These are phyloP conservation scores for Populus pruinosa DNA, from an alignment of 345 rosid genomes.

Conservation along the genomic window DNA sequence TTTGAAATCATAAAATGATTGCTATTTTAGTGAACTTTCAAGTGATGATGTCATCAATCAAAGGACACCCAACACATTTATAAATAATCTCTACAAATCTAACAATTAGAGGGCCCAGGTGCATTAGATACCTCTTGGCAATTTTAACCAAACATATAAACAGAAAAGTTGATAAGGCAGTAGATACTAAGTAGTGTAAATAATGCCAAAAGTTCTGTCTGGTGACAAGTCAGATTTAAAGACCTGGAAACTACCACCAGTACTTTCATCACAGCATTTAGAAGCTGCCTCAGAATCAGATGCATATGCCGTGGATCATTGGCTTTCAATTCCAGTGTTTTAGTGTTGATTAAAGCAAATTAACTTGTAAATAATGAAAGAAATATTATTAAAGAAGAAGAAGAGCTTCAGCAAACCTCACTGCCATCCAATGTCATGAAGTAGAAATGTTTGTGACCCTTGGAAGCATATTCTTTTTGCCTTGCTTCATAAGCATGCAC, in stretches of 20 bases:
- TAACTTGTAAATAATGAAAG: neutral
- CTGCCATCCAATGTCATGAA: conserved; percentile 97
- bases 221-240: neutral
- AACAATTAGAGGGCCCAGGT: neutral
- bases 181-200: neutral
- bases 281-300: neutral
- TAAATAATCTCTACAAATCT: neutral
- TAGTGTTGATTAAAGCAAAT: neutral
- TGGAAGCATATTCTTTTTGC: conserved; percentile 81
- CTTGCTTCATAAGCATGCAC: conserved; percentile 77
- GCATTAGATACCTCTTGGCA: neutral
- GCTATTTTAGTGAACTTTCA: neutral
- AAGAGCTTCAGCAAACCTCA: conserved; percentile 57
- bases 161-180: neutral
- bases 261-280: neutral
- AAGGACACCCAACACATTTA: neutral
- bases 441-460: conserved; percentile 96
- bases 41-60: neutral
- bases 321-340: no score
- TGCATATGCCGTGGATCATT: no score
- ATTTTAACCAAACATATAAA: neutral
- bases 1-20: neutral
- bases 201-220: neutral
- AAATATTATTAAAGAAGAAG: neutral
- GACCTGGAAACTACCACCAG: neutral